Conservation (phyloP, 805 yeast species). For the Yamadazyma sp. region DNA sequence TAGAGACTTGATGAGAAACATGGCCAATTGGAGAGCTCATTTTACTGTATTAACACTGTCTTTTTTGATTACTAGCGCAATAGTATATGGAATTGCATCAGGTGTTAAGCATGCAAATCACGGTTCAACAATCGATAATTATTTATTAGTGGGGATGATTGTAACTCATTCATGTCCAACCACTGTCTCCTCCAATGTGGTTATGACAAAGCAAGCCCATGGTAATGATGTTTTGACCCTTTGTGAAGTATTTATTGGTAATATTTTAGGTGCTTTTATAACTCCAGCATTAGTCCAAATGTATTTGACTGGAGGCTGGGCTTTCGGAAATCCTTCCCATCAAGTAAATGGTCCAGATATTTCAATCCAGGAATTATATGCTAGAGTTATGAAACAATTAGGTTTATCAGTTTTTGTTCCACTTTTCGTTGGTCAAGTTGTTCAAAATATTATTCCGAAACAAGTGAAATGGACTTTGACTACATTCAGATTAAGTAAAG, state of each 20-base stretch:
- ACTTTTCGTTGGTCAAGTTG: conserved; percentile 79
- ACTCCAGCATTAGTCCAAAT: conserved; percentile 83
- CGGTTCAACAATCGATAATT: conserved; percentile 47
- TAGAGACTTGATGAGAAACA: conserved; percentile 54
- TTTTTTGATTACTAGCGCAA: conserved; percentile 67
- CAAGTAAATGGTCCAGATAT: conserved; percentile 44
- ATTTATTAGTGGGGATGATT: conserved; percentile 79
- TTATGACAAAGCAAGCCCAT: conserved; percentile 83
- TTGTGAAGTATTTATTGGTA: conserved; percentile 84
- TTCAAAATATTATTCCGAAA: conserved; percentile 67
- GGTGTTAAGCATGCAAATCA: conserved; percentile 59
- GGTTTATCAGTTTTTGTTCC: conserved; percentile 85
- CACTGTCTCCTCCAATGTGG: conserved; percentile 87
- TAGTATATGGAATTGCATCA: conserved; percentile 68
- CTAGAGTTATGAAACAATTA: conserved; percentile 80
- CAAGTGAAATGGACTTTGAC: conserved; percentile 59
- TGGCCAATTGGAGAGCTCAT: conserved; percentile 82
- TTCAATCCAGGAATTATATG: conserved; percentile 57
- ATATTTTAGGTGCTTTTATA: conserved; percentile 78
- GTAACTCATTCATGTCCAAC: conserved; percentile 89
- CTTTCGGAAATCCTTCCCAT: conserved; percentile 70
- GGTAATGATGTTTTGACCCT: conserved; percentile 78
- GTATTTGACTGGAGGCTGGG: conserved; percentile 58
- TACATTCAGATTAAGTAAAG: conserved; percentile 61
- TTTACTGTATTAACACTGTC: conserved; percentile 62